Base-by-base conservation (phyloP, 164 flowering plant genomes). In the Chloranthus sessilifolius region DNA sequence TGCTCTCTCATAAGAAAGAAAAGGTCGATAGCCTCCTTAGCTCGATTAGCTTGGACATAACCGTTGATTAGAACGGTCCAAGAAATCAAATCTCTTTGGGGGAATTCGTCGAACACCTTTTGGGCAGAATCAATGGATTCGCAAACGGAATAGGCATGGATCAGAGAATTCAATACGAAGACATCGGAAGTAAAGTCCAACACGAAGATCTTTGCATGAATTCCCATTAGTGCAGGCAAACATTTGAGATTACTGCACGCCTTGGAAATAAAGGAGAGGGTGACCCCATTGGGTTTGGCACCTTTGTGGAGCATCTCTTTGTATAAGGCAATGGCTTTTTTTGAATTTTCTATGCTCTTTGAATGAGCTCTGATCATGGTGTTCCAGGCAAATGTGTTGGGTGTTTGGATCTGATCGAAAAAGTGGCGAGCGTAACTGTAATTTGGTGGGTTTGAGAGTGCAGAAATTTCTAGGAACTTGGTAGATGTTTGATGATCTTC, bases 81-180 rank as follows among this genome's bases (percentile, higher is more conserved):
- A 34, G 60, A 43, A 31, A 62, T 23, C 50, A 55, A 42, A 49
- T 62, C 60, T 26, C 56, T 62, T 3, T 43, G 9, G 1, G 51
- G 26, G 1, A 50, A 10, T 27, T 49, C 55, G 22, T 62, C 66
- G 33, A 62, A 62, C 0, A 50, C 26, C 39, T 26, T 19, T 19
- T 52, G 53, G 8, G 61, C 46, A 17, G 14, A 34, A 27, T 33
- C 44, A 36, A 43, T 12, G 27, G 22, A 50, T 34, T 56, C 46
- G 28, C 55, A 55, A 22, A 28, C 45, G 35, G 46, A 35, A 44
- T 43, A 62, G 7, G 23, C 50, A 34, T 16, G 30, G 21, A 55
- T 16, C n/a, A 55, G 19, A 1, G 55, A 42, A 43, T 55, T 55
- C 39, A 49, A n/a, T 22, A 50, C 56, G 21, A 41, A 50, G 42